A percentile compares a stretch with the other conserved stretches of the same genome.
Evolutionary conservation across 306 rosid species (phyloP).

Genomic region (Lotus japonicus): DNA sequence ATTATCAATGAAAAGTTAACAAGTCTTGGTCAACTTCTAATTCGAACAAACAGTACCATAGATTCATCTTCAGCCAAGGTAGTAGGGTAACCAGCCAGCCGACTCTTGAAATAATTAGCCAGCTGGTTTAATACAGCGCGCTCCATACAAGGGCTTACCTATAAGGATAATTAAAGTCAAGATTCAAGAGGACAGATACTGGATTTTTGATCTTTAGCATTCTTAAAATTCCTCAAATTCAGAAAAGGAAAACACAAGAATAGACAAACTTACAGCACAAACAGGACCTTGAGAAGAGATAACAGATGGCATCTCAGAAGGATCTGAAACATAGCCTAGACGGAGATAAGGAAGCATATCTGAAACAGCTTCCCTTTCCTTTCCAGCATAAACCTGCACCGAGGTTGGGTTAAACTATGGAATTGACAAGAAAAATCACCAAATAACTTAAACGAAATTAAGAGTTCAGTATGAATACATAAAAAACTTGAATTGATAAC

Average conservation of each 20-base stretch:
- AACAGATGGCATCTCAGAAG: conserved; percentile 91
- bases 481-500: conserved; percentile 67
- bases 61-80: conserved; percentile 83
- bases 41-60: conserved; percentile 42
- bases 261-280: conserved; percentile 71
- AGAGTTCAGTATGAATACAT: conserved; percentile 41
- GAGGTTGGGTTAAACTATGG: conserved; percentile 15
- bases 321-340: conserved; percentile 92
- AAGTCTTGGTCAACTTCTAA: not conserved
- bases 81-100: conserved; percentile 83
- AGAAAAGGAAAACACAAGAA: not conserved
- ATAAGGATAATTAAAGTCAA: conserved; percentile 18
- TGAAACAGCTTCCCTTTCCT: conserved; percentile 72
- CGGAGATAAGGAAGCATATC: conserved; percentile 93
- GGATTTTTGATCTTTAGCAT: conserved; percentile 4
- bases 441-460: not conserved
- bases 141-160: conserved; percentile 97
- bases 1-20: conserved; percentile 15
- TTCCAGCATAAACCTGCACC: conserved; percentile 63
- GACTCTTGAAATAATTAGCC: conserved; percentile 64
- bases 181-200: conserved; percentile 11
- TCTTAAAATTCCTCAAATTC: conserved; percentile 16
- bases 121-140: conserved; percentile 88
- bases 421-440: conserved; percentile 8
- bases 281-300: conserved; percentile 95